phyloP scores from a whole-genome alignment of 768 basidiomycete species.

The Hortiboletus flavorubellus region DNA sequence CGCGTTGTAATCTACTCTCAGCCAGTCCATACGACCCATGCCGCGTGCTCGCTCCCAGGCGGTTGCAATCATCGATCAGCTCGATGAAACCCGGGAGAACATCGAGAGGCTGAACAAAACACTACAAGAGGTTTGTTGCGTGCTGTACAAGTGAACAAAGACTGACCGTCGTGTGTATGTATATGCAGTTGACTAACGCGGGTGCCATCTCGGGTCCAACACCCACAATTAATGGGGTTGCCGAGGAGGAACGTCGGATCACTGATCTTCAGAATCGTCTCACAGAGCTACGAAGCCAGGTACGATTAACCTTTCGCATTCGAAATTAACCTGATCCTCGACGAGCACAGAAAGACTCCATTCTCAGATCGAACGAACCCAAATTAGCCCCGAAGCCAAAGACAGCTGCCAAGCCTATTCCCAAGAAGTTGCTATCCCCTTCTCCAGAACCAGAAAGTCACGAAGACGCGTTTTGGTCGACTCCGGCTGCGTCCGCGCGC shows the following conservation, averaged over 20 bases:
- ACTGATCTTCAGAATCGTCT: conserved; percentile 42
- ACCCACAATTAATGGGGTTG: conserved; percentile 29
- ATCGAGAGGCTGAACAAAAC: conserved; percentile 35
- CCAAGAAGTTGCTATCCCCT: conserved; percentile 17
- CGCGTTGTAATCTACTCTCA: conserved; percentile 33
- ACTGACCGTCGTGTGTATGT: background rate
- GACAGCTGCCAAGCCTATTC: conserved; percentile 3
- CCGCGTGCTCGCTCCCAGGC: conserved; percentile 45
- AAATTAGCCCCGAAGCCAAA: conserved; percentile 10
- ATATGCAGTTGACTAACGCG: conserved; percentile 14
- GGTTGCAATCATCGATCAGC: conserved; percentile 35
- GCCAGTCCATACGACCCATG: conserved; percentile 48
- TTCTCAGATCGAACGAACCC: conserved; percentile 24
- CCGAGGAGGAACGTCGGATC: conserved; percentile 42
- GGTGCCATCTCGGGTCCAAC: conserved; percentile 15
- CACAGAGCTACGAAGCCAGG: conserved; percentile 39
- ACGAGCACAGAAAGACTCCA: conserved; percentile 25
- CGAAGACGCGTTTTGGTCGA: conserved; percentile 64
- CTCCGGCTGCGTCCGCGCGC: conserved; percentile 50
- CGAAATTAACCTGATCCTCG: background rate
- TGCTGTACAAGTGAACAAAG: conserved; percentile 1
- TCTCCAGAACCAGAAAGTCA: conserved; percentile 33
- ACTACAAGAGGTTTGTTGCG: conserved; percentile 38
- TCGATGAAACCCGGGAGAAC: conserved; percentile 36
- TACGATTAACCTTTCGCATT: conserved; percentile 16